phyloP scores from a whole-genome alignment of 1,284 basidiomycete species.

The Meira nashicola region DNA sequence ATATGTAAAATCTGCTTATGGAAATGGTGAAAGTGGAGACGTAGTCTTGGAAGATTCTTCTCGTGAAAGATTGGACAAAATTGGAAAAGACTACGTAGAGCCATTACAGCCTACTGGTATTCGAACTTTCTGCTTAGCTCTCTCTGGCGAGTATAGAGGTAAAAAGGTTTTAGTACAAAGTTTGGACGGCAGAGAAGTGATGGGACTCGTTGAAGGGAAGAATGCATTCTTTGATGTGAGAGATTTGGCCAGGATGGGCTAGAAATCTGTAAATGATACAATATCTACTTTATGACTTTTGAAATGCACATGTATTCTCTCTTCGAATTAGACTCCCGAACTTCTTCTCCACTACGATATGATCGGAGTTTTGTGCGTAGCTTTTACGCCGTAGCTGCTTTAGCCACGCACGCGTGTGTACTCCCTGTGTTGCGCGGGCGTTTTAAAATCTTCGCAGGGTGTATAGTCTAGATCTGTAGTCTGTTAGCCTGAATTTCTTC shows the following conservation, averaged over 20 bases:
- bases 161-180: neutral
- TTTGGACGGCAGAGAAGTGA: neutral
- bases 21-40: neutral
- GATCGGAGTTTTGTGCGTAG: no score
- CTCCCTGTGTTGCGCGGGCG: no score
- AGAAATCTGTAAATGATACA: no score
- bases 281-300: no score
- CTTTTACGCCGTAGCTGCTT: no score
- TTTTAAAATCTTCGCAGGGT: no score
- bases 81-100: neutral
- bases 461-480: no score
- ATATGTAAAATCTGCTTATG: neutral
- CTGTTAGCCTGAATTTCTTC: no score
- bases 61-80: neutral
- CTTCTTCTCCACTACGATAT: no score
- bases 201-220: neutral
- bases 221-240: neutral
- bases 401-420: no score
- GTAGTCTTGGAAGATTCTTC: neutral
- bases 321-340: no score
- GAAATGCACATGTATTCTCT: no score
- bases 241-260: neutral
- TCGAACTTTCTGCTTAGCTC: neutral
- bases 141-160: neutral
- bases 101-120: neutral